Base-by-base conservation (phyloP, 2,329 filamentous ascomycete genomes). In the Phialophora tarda region DNA sequence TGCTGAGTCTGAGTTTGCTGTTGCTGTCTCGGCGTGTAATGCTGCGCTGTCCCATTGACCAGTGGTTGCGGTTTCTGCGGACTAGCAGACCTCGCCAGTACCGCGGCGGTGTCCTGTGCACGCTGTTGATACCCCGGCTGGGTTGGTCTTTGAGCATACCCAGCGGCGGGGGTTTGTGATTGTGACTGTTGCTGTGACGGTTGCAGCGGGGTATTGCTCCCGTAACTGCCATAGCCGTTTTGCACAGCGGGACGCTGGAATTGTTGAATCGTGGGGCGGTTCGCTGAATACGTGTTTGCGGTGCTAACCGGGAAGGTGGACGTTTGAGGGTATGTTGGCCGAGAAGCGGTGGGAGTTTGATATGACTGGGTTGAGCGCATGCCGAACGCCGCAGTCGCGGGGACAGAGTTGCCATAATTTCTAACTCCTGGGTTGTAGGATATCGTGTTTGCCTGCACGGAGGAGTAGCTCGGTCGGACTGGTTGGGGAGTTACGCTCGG, bases 171-270 rank as follows among this genome's bases (percentile, higher is more conserved):
- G n/a, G 70, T 68, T 51, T 71, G 71, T n/a, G 58, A 28, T 51
- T 55, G 60, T 11, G 59, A 53, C 30, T 57, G 62, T 41, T 68
- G 38, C 54, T 67, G 62, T 24, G 28, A 58, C 26, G 66, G 59
- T 12, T 67, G 60, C 23, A 34, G 58, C 26, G 66, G 59, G 14
- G 56, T 63, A 24, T 53, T 61, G 7, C 59, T 53, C 11, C 57
- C 60, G 50, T 66, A 67, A 47, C 61, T 63, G n/a, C 56, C 56
- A 57, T 66, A 78, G 55, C 78, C 78, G 59, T 80, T 81, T 58
- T 75, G 75, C 14, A 70, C 67, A 4, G 38, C 24, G 21, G 78
- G 72, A 17, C 80, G 77, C 69, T 81, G 79, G 66, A 78, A 79
- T 65, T 78, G 79, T 51, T 75, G 75, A n/a, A 76, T 74, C 55